Evolutionary conservation across 495 filamentous ascomycete species (phyloP).

Genomic region (Aspergillus diversus): DNA sequence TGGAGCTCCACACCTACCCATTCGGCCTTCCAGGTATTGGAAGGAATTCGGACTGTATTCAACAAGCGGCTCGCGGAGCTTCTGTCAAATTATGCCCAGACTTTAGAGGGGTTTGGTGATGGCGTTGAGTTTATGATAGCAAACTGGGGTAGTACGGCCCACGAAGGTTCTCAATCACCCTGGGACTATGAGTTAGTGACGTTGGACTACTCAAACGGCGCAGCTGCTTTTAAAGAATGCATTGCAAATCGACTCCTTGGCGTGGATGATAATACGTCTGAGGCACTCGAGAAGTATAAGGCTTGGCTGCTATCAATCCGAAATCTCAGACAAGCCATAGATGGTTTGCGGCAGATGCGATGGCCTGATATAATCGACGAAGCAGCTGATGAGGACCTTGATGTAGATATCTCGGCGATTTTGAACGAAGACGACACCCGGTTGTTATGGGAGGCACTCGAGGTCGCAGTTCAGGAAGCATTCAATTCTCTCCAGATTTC

Average conservation of each 20-base stretch:
- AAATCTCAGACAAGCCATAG: slow-evolving; percentile 61
- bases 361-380: slow-evolving; percentile 81
- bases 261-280: slow-evolving; percentile 64
- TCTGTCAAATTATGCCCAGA: slow-evolving; percentile 59
- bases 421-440: slow-evolving; percentile 76
- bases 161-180: slow-evolving; percentile 50
- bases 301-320: slow-evolving; percentile 69
- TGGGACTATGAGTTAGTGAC: slow-evolving; percentile 63
- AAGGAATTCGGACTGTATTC: slow-evolving; percentile 68
- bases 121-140: slow-evolving; percentile 50
- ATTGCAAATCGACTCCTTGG: slow-evolving; percentile 63
- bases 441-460: slow-evolving; percentile 62
- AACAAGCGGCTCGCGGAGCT: slow-evolving; percentile 65
- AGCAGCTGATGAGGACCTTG: slow-evolving; percentile 72
- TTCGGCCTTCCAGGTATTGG: slow-evolving; percentile 61
- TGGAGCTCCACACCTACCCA: slow-evolving; percentile 46
- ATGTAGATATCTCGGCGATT: slow-evolving; percentile 60
- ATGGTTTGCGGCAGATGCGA: slow-evolving; percentile 64
- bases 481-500: slow-evolving; percentile 62
- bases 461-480: slow-evolving; percentile 57
- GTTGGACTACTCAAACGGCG: slow-evolving; percentile 59
- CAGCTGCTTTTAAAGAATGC: slow-evolving; percentile 53
- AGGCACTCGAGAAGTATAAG: slow-evolving; percentile 61
- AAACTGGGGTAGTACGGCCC: slow-evolving; percentile 56
- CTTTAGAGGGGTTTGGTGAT: slow-evolving; percentile 61